These are phyloP conservation scores for Tuber melanosporum DNA, from an alignment of 495 filamentous ascomycete species.

Conservation along the genomic window DNA sequence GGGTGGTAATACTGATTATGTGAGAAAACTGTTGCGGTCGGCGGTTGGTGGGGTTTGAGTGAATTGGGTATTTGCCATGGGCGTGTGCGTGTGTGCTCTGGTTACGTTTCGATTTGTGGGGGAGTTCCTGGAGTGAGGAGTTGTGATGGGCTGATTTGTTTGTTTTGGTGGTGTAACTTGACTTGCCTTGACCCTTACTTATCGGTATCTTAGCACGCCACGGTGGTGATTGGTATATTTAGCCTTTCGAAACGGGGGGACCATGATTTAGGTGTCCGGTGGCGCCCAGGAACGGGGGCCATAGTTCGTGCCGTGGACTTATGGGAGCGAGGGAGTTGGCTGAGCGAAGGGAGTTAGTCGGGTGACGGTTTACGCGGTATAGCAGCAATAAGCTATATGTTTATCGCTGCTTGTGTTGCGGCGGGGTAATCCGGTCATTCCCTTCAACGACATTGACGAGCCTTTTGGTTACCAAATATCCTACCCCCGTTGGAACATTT, in stretches of 20 bases:
- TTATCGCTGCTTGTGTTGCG: neutral
- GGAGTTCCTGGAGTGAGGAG: neutral
- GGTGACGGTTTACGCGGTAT: neutral
- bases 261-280: neutral
- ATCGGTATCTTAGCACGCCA: neutral
- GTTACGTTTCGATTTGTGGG: neutral
- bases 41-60: neutral
- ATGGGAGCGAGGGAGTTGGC: neutral
- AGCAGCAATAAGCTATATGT: neutral
- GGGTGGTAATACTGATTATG: neutral
- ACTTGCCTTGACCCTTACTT: neutral
- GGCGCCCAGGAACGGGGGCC: neutral
- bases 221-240: neutral
- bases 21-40: neutral
- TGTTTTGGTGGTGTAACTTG: neutral
- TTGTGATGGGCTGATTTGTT: neutral
- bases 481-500: neutral
- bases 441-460: neutral
- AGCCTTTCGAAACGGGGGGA: neutral
- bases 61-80: neutral
- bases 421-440: neutral
- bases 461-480: neutral
- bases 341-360: too few relatives aligned
- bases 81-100: neutral
- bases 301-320: neutral